Conservation (phyloP, 1,284 basidiomycete genomes). For the Puccinia hordei region DNA sequence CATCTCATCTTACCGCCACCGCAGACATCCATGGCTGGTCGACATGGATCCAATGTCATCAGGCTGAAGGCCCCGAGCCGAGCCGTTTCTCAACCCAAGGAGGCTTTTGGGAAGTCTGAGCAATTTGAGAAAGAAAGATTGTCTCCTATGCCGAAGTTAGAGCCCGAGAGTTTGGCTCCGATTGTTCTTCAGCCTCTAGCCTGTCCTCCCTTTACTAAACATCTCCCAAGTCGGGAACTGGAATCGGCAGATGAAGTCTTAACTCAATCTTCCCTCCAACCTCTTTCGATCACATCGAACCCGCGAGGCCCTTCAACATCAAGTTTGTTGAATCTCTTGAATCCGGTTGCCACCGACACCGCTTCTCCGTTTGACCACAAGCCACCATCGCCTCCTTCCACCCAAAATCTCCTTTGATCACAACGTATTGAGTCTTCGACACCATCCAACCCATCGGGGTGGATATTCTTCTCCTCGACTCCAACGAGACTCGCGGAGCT, state of each 20-base stretch:
- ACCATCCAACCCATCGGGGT: not conserved
- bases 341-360: conserved; percentile 7
- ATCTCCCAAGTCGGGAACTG: not conserved
- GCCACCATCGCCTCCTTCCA: not conserved
- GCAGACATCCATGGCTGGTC: conserved; percentile 10
- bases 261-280: not conserved
- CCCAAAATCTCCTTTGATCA: not conserved
- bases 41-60: conserved; percentile 35
- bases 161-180: not conserved
- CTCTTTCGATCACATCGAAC: conserved; percentile 4
- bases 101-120: not conserved
- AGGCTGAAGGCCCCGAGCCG: conserved; percentile 27
- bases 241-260: not conserved
- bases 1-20: not conserved
- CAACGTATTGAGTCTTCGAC: not conserved
- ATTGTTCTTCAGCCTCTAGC: conserved; percentile 14
- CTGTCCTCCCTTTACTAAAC: not conserved
- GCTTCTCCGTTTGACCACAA: not conserved
- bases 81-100: conserved; percentile 36
- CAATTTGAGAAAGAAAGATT: not conserved
- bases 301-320: conserved; percentile 34
- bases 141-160: not conserved
- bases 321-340: conserved; percentile 41
- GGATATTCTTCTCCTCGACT: not conserved
- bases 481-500: not conserved